Evolutionary conservation across 768 basidiomycete species (phyloP).

Genomic region (Amanita fuliginea): DNA sequence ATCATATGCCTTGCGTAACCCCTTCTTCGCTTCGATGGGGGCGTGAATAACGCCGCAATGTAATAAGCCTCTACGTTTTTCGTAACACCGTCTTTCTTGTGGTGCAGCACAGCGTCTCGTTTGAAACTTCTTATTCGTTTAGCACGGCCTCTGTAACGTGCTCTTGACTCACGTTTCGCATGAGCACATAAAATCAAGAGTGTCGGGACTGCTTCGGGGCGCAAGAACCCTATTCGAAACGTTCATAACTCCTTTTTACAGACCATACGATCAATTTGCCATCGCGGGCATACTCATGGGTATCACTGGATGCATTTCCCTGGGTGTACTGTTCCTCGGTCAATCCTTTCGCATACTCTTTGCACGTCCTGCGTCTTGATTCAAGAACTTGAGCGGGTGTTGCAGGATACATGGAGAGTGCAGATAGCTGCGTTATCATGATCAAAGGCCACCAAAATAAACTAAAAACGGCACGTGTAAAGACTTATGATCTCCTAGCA

Average conservation of each 20-base stretch:
- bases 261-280: conserved; percentile 44
- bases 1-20: conserved; percentile 48
- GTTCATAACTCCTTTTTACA: neutral
- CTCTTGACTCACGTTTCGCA: conserved; percentile 40
- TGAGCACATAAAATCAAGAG: conserved; percentile 45
- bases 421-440: neutral
- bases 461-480: no score
- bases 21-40: conserved; percentile 32
- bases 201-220: conserved; percentile 34
- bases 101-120: conserved; percentile 20
- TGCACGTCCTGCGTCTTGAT: conserved; percentile 26
- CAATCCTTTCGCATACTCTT: conserved; percentile 33
- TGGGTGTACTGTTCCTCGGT: conserved; percentile 34
- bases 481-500: no score
- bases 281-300: conserved; percentile 30
- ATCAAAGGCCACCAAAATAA: no score
- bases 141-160: neutral
- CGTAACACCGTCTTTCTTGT: conserved; percentile 5
- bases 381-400: conserved; percentile 33
- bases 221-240: conserved; percentile 40
- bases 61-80: conserved; percentile 30
- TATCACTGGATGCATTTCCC: conserved; percentile 27
- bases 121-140: conserved; percentile 13
- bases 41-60: conserved; percentile 49
- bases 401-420: conserved; percentile 34